Percentiles rank a stretch among this genome's conserved stretches.
These are phyloP conservation scores for Cylindrodendrum hubeiense DNA, from an alignment of 2,329 filamentous ascomycete genomes.

Conservation along the genomic window DNA sequence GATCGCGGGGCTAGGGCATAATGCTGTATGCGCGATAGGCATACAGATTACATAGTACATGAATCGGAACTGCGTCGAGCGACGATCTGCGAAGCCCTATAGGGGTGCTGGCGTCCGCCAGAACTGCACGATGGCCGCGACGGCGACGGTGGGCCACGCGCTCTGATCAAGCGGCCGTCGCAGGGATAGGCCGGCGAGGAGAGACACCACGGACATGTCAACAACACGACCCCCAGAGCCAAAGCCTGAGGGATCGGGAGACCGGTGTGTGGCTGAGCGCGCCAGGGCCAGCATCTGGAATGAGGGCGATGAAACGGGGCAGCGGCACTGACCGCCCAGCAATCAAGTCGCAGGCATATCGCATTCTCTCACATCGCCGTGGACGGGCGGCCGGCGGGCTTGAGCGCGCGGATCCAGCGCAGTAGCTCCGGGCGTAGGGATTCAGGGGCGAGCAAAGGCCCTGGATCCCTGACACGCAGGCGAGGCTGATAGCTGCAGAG, in stretches of 20 bases:
- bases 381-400: not conserved
- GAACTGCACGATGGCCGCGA: no score
- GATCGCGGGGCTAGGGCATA: not conserved
- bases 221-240: not conserved
- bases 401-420: not conserved
- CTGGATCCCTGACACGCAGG: not conserved
- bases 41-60: not conserved
- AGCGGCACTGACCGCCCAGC: not conserved
- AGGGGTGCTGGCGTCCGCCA: no score
- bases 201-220: not conserved
- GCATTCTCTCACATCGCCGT: not conserved
- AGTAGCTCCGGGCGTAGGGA: constrained; percentile 11
- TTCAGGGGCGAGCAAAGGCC: not conserved
- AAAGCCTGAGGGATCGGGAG: constrained; percentile 6
- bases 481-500: not conserved
- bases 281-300: constrained; percentile 8
- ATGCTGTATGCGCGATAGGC: no score
- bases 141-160: not conserved
- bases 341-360: not conserved
- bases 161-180: not conserved
- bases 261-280: constrained; percentile 19
- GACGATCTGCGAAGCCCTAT: not conserved
- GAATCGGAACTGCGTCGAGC: not conserved
- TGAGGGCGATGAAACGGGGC: not conserved
- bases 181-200: not conserved